Base-by-base conservation (phyloP, 2,329 filamentous ascomycete species). In the Ophiostoma ips region DNA sequence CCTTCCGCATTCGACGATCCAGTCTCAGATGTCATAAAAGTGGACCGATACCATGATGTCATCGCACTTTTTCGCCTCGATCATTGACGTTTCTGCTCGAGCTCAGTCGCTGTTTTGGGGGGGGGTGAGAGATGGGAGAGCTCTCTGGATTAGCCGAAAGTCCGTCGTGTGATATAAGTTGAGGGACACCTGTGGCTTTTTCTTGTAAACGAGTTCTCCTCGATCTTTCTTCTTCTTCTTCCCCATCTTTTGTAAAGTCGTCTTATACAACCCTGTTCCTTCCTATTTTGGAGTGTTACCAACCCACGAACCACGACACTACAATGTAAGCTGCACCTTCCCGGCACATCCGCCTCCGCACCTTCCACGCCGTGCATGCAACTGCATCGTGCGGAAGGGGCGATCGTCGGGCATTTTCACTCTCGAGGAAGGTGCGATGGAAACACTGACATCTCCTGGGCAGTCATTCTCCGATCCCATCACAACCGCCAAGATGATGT, bases 401-500 rank as follows among this genome's bases (percentile, higher is more conserved):
- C 24, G 7, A 31, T n/a, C 8, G 33, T 19, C 18, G 30, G 24
- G 8, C 24, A 43, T 18, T 48, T 13, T 19, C 34, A 13, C n/a
- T n/a, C 5, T 21, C 34, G 21, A 48, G 49, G 52, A 50, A 53
- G 48, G 52, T 43, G 40, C 52, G 9, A 41, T 43, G 46, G 46
- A 50, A 49, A 48, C 49, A 51, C 48, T 52, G 36, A 50, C 51
- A 21, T 8, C 36, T 16, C 18, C 19, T 19, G 1, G 33, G 24
- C 9, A 21, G 31, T 21, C 9, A 21, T n/a, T 19, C 30, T 35
- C 31, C 12, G 44, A 38, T 46, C 45, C 38, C 38, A 46, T 34
- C 37, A 43, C 30, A 28, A 44, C 37, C 46, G n/a, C 21, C 49
- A 53, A 53, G 36, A 53, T 53, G 52, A 53, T 53, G 52, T 53